Percentiles rank a stretch among this genome's conserved stretches.
These are phyloP conservation scores for Aspergillus novoparasiticus DNA, from an alignment of 2,329 filamentous ascomycete species.

Conservation along the genomic window DNA sequence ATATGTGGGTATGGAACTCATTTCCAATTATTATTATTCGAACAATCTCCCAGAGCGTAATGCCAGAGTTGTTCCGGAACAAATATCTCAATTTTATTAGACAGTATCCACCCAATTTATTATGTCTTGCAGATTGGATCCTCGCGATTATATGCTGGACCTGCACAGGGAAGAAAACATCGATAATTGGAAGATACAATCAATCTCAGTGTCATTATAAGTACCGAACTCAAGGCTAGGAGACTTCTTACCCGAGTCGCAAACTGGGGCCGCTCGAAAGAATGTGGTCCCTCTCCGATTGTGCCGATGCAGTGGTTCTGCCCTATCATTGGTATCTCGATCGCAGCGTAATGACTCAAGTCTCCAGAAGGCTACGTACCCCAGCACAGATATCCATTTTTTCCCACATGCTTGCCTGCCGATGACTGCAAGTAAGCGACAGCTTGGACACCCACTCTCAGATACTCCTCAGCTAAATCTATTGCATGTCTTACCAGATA, in stretches of 20 bases:
- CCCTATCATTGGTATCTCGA: constrained; percentile 7
- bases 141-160: not conserved
- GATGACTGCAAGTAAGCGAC: not conserved
- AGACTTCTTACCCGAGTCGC: constrained; percentile 3
- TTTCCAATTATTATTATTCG: constrained; percentile 7
- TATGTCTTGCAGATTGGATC: constrained; percentile 8
- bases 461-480: not conserved
- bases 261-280: not conserved
- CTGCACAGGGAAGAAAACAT: not conserved
- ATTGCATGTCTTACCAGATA: not conserved
- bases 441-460: not conserved
- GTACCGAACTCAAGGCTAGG: constrained; percentile 1
- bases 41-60: not conserved
- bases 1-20: constrained; percentile 5
- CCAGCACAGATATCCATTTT: not conserved
- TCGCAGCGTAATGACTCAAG: not conserved
- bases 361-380: constrained; percentile 5
- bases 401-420: not conserved
- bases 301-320: not conserved
- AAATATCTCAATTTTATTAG: not conserved
- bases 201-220: not conserved
- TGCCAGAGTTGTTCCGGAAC: not conserved
- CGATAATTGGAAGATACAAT: not conserved
- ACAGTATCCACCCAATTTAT: constrained; percentile 4
- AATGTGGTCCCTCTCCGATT: not conserved